phyloP scores from a whole-genome alignment of 2,329 filamentous ascomycete species.

The Cyanodermella asteris region DNA sequence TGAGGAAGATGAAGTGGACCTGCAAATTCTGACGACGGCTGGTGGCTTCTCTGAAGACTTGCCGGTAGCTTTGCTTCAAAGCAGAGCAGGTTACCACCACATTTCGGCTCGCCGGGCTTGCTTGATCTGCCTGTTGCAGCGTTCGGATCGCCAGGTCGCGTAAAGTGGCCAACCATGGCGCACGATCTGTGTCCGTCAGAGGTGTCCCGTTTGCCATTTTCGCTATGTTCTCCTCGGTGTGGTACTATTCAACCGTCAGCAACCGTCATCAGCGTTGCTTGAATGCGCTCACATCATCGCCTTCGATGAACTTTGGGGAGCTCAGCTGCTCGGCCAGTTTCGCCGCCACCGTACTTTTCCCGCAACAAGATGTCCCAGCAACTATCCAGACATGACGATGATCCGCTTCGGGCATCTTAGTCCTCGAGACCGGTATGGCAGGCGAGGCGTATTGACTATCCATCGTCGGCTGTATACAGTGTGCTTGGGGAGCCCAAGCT shows the following conservation, averaged over 20 bases:
- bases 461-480: neutral
- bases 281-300: slow-evolving; percentile 42
- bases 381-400: slow-evolving; percentile 52
- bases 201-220: slow-evolving; percentile 78
- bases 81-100: slow-evolving; percentile 96
- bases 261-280: neutral
- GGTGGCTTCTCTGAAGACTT: slow-evolving; percentile 63
- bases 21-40: slow-evolving; percentile 52
- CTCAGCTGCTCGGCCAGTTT: slow-evolving; percentile 39
- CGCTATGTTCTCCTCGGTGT: slow-evolving; percentile 48
- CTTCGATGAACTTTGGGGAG: slow-evolving; percentile 54
- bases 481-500: slow-evolving; percentile 1
- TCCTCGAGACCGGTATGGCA: slow-evolving; percentile 3
- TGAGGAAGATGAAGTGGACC: slow-evolving; percentile 84
- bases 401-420: slow-evolving; percentile 18
- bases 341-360: slow-evolving; percentile 55
- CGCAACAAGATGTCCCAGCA: slow-evolving; percentile 57
- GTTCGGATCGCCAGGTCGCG: slow-evolving; percentile 40
- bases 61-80: slow-evolving; percentile 89
- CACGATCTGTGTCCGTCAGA: slow-evolving; percentile 78
- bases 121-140: slow-evolving; percentile 17
- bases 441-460: neutral
- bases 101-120: slow-evolving; percentile 31
- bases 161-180: slow-evolving; percentile 81
- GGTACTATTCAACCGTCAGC: slow-evolving; percentile 16